phyloP scores from a whole-genome alignment of 495 filamentous ascomycete genomes.

The Hypoxylon fuscum region DNA sequence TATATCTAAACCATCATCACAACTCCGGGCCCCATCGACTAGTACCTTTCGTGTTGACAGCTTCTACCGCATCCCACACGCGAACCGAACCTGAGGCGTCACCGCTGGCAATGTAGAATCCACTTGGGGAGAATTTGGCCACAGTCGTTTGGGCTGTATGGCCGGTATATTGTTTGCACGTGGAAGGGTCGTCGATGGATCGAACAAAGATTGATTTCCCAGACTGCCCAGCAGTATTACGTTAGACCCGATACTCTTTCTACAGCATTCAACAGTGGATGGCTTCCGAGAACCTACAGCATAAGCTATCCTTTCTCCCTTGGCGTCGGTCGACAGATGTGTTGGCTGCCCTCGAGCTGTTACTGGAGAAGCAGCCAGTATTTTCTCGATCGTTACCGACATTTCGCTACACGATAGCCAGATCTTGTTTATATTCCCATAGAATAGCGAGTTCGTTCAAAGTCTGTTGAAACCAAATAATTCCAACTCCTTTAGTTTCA shows the following conservation, averaged over 20 bases:
- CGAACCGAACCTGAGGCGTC: constrained; percentile 84
- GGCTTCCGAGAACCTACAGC: constrained; percentile 68
- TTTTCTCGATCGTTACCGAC: constrained; percentile 64
- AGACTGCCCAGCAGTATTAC: constrained; percentile 69
- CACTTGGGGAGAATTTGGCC: constrained; percentile 92
- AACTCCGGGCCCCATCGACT: background rate
- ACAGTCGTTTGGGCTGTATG: constrained; percentile 90
- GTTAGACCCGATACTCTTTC: constrained; percentile 7
- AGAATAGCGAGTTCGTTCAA: constrained; percentile 2
- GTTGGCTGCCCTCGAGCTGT: constrained; percentile 90
- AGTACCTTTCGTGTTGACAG: constrained; percentile 69
- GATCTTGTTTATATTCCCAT: constrained; percentile 12
- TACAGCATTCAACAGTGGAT: background rate
- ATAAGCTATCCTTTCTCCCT: constrained; percentile 93
- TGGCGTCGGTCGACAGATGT: constrained; percentile 86
- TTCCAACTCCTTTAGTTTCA: constrained; percentile 38
- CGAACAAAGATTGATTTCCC: constrained; percentile 97
- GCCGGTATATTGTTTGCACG: constrained; percentile 85
- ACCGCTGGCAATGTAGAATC: constrained; percentile 94
- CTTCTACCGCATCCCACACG: constrained; percentile 84
- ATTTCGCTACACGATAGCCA: constrained; percentile 38
- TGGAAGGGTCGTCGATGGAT: constrained; percentile 85
- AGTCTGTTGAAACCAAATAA: too few relatives aligned
- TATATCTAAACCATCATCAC: constrained; percentile 2
- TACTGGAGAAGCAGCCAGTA: constrained; percentile 69